Percentiles rank a stretch among this genome's conserved stretches.
phyloP scores from a whole-genome alignment of 805 yeast genomes.

The Maudiozyma barnettii region DNA sequence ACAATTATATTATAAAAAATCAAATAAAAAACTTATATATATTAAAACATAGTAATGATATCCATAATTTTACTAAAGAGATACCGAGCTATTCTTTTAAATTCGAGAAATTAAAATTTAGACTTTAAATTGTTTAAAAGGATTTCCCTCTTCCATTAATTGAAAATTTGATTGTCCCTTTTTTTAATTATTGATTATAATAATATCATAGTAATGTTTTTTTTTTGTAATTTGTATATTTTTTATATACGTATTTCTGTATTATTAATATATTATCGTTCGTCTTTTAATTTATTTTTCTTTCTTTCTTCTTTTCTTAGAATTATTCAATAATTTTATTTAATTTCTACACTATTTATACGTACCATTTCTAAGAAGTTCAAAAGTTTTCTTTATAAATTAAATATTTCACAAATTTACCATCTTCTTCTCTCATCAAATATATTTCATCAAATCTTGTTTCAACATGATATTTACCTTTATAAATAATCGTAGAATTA shows the following conservation, averaged over 20 bases:
- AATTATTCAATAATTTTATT: not conserved
- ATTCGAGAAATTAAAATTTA: too few relatives aligned
- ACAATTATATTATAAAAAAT: too few relatives aligned
- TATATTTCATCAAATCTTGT: conserved; percentile 24
- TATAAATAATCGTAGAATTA: conserved; percentile 19
- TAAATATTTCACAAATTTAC: conserved; percentile 21
- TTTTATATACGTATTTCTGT: not conserved
- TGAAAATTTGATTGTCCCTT: not conserved
- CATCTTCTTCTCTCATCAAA: conserved; percentile 20
- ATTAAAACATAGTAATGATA: too few relatives aligned
- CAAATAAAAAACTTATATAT: too few relatives aligned
- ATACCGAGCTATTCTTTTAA: too few relatives aligned
- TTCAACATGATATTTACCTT: conserved; percentile 27
- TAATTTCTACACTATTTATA: not conserved
- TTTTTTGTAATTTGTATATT: not conserved
- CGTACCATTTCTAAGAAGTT: not conserved
- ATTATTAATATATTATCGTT: not conserved
- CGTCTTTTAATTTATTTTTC: not conserved
- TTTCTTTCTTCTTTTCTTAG: not conserved
- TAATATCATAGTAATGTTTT: not conserved
- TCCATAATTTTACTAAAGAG: too few relatives aligned
- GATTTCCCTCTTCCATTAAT: too few relatives aligned
- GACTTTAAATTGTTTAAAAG: too few relatives aligned
- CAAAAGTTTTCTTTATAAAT: conserved; percentile 14
- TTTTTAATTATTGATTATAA: not conserved